Evolutionary conservation across 768 basidiomycete genomes (phyloP), one percentile per base, ranked within the genome.

Genomic region (Kondoa malvinella): DNA sequence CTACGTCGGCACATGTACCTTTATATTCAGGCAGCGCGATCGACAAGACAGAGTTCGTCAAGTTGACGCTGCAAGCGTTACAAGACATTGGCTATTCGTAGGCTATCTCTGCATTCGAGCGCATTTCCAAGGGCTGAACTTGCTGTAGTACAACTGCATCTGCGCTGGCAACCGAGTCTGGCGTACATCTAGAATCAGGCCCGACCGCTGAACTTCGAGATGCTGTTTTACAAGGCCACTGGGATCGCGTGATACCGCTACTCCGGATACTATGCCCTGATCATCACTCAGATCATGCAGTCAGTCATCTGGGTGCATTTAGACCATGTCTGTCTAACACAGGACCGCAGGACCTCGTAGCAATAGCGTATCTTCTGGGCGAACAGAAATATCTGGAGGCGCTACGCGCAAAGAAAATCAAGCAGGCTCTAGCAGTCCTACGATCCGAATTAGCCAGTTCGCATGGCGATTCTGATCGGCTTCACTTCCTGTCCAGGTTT

Each of bases 381-480:
- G 86, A 88, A 78, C 95, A 99, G 82, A 92, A 95, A 79, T 99
- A 95, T 77, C 81, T 97, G 56, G 95, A 99, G 75, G 80, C 89
- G 25, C 80, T 99, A 63, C 94, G 96, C 74, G 82, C 83, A 2
- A 83, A 83, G 73, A 85, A 86, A 78, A 87, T 85, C 1, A 87
- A 87, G 58, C 81, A 82, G 69, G 95, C 95, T 16, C 78, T 99
- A 56, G 82, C 86, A 66, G 87, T 94, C 4, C 79, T 99, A 62
- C 84, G 95, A 60, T 85, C 86, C 70, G 92, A 95, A 75, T 79
- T 99, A 50, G 89, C 92, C 8, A 87, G 90, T 58, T 76, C 90
- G 65, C 84, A 86, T 69, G 82, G 83, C 56, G 86, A 90, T 75
- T 78, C 87, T 21, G 89, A 92, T 67, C 83, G 87, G 71, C 78